phyloP scores from a whole-genome alignment of 345 rosid genomes.

The Erysimum cheiranthoides region DNA sequence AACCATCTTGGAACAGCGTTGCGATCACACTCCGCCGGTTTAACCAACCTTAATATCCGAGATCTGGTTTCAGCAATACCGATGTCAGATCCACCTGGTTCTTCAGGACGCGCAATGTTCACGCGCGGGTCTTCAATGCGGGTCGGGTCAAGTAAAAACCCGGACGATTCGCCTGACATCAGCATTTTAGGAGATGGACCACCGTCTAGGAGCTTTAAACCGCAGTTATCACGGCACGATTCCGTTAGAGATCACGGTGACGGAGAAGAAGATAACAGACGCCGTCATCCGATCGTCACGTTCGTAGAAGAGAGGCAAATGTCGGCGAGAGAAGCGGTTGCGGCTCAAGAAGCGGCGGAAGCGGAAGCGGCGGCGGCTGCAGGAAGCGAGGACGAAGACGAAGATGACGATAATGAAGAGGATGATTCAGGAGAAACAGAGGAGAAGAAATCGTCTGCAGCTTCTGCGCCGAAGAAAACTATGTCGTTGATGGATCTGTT shows the following conservation, averaged over 20 bases:
- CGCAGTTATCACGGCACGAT: conserved; percentile 59
- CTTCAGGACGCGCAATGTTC: conserved; percentile 53
- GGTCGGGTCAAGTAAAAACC: conserved; percentile 44
- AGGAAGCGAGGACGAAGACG: conserved; percentile 46
- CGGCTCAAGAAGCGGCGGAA: conserved; percentile 75
- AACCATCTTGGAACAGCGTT: conserved; percentile 50
- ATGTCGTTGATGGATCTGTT: conserved; percentile 90
- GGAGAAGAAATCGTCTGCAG: conserved; percentile 32
- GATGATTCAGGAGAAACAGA: conserved; percentile 44
- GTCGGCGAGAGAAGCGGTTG: conserved; percentile 87
- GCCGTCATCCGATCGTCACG: conserved; percentile 52
- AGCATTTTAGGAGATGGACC: conserved; percentile 45
- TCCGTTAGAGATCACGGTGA: conserved; percentile 53
- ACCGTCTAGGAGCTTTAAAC: conserved; percentile 49
- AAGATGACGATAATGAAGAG: neutral
- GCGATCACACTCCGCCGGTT: conserved; percentile 29
- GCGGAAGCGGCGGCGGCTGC: conserved; percentile 51
- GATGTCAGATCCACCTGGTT: conserved; percentile 46
- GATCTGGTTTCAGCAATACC: conserved; percentile 23
- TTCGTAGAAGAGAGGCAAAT: conserved; percentile 70
- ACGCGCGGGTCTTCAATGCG: conserved; percentile 59
- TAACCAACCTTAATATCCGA: conserved; percentile 9
- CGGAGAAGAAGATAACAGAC: conserved; percentile 41
- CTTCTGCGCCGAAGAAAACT: conserved; percentile 51
- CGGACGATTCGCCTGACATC: conserved; percentile 42